Base-by-base conservation (phyloP, 75 land plant genomes). In the Pinus albicaulis region DNA sequence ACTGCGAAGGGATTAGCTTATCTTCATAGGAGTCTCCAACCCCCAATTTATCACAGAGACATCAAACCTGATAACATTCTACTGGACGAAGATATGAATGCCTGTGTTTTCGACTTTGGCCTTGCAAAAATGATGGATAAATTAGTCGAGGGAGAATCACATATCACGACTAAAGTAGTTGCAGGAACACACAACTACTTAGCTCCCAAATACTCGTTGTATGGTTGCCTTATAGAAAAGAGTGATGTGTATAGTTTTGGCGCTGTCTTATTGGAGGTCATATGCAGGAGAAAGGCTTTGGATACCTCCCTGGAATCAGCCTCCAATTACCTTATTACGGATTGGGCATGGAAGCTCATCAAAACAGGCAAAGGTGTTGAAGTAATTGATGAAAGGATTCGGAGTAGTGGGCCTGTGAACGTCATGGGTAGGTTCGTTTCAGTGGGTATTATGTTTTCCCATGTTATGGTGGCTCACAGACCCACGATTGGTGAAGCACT, bases 401-500 rank as follows among this genome's bases (percentile, higher is more conserved):
- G 10, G 23, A 12, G 23, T 7, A 23, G 62, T 61, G 64, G 7
- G 3, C 12, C 10, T 2, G 31, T 25, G 31, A 61, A 24, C 11
- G 8, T 15, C 11, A 61, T 61, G 31, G 64, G 11, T 13, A 60
- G 80, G 17, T 82, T 74, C 48, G 80, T 82, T 68, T 53, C 73
- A 64, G 84, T 82, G 55, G 84, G 84, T 0, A 74, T 82, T 34
- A 73, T 82, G 36, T 82, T 80, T 41, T 76, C 84, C 10, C 84
- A 82, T 59, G 24, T 82, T 22, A 36, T 78, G 53, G 84, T 82
- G 0, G 81, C 72, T 3, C 63, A n/a, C 76, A 81, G 80, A 38
- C 84, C 84, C 17, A 71, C 76, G 24, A 78, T 82, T 60, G 52
- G 16, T 1, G 73, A 82, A 23, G 80, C 75, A 2, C 10, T 82